Conservation (phyloP, 768 basidiomycete genomes). For the Arthromyces matolae region DNA sequence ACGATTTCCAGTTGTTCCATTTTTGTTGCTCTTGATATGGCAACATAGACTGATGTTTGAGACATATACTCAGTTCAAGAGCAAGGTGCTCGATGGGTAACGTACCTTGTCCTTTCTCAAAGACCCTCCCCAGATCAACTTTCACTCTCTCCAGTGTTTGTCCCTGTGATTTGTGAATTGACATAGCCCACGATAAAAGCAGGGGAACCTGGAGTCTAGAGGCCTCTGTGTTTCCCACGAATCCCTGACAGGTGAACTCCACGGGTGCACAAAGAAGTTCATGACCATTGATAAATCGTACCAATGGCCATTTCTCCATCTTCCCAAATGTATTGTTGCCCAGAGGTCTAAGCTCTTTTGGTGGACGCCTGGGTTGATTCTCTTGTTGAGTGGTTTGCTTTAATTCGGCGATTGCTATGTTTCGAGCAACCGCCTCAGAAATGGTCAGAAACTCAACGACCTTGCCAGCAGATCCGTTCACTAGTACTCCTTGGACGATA, state of each 20-base stretch:
- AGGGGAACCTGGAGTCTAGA: slow-evolving; percentile 53
- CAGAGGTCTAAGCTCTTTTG: slow-evolving; percentile 13
- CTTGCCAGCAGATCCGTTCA: slow-evolving; percentile 65
- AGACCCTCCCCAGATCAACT: slow-evolving; percentile 67
- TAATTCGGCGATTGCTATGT: slow-evolving; percentile 32
- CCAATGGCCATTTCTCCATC: slow-evolving; percentile 51
- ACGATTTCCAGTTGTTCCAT: slow-evolving; percentile 59
- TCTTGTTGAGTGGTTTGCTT: not conserved
- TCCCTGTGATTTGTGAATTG: slow-evolving; percentile 87
- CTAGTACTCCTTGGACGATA: slow-evolving; percentile 54
- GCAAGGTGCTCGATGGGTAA: not conserved
- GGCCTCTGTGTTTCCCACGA: slow-evolving; percentile 55
- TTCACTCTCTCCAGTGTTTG: slow-evolving; percentile 80
- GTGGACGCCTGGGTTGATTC: not conserved
- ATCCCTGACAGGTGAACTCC: slow-evolving; percentile 55
- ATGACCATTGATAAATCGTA: slow-evolving; percentile 49
- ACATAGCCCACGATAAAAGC: slow-evolving; percentile 75
- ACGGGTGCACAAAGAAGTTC: slow-evolving; percentile 49
- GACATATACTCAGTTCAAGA: not conserved
- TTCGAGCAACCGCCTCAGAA: slow-evolving; percentile 39
- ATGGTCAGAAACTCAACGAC: slow-evolving; percentile 47
- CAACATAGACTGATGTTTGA: slow-evolving; percentile 67
- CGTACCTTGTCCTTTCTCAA: slow-evolving; percentile 75
- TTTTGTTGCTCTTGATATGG: slow-evolving; percentile 64
- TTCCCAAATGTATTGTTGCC: slow-evolving; percentile 22